These are phyloP conservation scores for Chrysoporthe cubensis DNA, from an alignment of 2,329 filamentous ascomycete genomes.

Conservation along the genomic window DNA sequence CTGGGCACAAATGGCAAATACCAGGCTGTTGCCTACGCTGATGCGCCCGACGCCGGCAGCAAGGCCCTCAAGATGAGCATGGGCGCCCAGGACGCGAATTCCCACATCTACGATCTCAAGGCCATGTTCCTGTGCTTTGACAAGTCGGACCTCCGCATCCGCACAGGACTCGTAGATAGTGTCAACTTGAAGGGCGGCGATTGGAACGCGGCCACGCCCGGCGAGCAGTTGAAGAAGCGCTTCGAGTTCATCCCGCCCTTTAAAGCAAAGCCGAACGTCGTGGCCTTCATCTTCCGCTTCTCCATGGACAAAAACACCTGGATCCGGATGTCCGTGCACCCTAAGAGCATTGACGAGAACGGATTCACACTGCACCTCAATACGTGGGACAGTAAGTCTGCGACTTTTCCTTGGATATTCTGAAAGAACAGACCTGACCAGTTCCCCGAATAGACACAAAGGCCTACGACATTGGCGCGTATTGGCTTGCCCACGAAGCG, in stretches of 20 bases:
- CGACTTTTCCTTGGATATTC: not conserved
- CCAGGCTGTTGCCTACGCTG: not conserved
- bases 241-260: not conserved
- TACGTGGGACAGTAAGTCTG: not conserved
- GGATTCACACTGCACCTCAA: not conserved
- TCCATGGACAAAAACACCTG: not conserved
- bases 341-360: not conserved
- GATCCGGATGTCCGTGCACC: not conserved
- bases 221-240: not conserved
- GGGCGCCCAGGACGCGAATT: not conserved
- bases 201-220: not conserved
- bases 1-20: not conserved
- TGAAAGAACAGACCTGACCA: not conserved
- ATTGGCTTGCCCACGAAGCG: not conserved
- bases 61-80: not conserved
- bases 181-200: not conserved
- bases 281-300: not conserved
- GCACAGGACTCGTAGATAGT: not conserved
- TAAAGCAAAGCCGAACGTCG: not conserved
- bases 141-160: not conserved
- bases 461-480: not conserved
- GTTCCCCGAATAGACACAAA: not conserved
- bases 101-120: not conserved
- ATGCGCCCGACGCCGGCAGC: not conserved
- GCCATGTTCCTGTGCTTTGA: constrained; percentile 2